Conservation (phyloP, 352 stramenopile species). For the Globisporangium recalcitrans region DNA sequence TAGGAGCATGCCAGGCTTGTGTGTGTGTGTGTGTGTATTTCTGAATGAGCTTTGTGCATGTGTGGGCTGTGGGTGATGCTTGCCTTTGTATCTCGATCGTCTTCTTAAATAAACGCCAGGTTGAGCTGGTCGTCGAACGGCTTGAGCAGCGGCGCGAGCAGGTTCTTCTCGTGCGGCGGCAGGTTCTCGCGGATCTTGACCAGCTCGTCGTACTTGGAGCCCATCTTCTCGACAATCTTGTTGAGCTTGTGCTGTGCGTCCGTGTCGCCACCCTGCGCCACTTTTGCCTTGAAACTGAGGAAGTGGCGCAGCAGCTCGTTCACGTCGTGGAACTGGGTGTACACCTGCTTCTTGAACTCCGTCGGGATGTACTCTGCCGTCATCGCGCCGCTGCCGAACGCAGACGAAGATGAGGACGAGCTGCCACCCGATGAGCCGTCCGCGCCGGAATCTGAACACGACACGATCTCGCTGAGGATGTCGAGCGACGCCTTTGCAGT, state of each 20-base stretch:
- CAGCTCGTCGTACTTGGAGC: conserved; percentile 84
- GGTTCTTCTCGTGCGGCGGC: conserved; percentile 78
- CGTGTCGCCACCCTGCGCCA: conserved; percentile 41
- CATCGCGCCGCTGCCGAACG: conserved; percentile 41
- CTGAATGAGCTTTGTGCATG: neutral
- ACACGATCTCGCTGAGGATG: conserved; percentile 57
- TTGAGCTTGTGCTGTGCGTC: conserved; percentile 77
- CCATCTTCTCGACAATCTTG: conserved; percentile 84
- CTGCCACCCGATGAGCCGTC: conserved; percentile 29
- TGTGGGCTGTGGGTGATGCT: neutral
- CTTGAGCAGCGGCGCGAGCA: conserved; percentile 76
- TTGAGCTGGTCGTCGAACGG: conserved; percentile 87
- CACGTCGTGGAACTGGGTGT: conserved; percentile 84
- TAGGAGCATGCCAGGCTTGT: no score
- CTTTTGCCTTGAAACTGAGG: conserved; percentile 71
- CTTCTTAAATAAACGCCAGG: conserved; percentile 74
- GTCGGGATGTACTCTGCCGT: conserved; percentile 73
- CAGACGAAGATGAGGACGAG: conserved; percentile 28
- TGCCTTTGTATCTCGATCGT: neutral
- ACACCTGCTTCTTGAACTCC: conserved; percentile 86
- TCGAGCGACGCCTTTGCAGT: conserved; percentile 42
- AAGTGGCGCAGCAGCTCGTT: conserved; percentile 81
- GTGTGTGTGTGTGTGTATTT: no score
- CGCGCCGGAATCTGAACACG: conserved; percentile 46
- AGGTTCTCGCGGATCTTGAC: conserved; percentile 76